Evolutionary conservation across 208 protist species (phyloP).

Genomic region (Porcisia hertigi): DNA sequence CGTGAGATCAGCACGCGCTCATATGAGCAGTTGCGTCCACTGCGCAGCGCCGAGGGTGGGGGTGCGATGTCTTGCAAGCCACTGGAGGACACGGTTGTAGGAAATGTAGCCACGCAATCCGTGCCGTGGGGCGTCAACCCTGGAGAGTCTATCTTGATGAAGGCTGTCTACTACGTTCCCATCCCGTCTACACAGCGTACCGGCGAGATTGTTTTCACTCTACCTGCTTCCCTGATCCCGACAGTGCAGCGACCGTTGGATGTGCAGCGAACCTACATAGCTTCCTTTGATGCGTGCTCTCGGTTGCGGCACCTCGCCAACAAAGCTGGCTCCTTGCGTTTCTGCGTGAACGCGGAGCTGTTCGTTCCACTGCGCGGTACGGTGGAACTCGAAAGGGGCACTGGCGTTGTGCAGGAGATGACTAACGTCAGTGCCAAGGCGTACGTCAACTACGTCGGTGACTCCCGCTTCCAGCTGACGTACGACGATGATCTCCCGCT

Average conservation of each 20-base stretch:
- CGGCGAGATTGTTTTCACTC: conserved; percentile 34
- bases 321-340: conserved; percentile 27
- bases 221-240: conserved; percentile 65
- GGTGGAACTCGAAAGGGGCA: conserved; percentile 39
- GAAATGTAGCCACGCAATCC: conserved; percentile 48
- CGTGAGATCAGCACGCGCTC: conserved; percentile 4
- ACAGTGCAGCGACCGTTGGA: conserved; percentile 32
- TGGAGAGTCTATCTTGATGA: conserved; percentile 44
- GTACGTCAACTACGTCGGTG: conserved; percentile 36
- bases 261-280: conserved; percentile 50
- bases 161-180: conserved; percentile 57
- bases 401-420: conserved; percentile 4
- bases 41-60: conserved; percentile 17
- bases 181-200: conserved; percentile 29
- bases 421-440: conserved; percentile 5
- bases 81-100: conserved; percentile 21
- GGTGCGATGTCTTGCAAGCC: conserved; percentile 24
- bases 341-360: conserved; percentile 35
- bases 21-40: conserved; percentile 13
- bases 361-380: conserved; percentile 50
- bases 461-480: conserved; percentile 46
- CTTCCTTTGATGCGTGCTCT: conserved; percentile 23
- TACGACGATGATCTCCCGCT: conserved; percentile 17
- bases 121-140: conserved; percentile 68
- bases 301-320: conserved; percentile 3